A percentile compares a stretch with the other conserved stretches of the same genome.
Conservation (phyloP, 2,329 filamentous ascomycete genomes). For the Pseudogymnoascus sp. region DNA sequence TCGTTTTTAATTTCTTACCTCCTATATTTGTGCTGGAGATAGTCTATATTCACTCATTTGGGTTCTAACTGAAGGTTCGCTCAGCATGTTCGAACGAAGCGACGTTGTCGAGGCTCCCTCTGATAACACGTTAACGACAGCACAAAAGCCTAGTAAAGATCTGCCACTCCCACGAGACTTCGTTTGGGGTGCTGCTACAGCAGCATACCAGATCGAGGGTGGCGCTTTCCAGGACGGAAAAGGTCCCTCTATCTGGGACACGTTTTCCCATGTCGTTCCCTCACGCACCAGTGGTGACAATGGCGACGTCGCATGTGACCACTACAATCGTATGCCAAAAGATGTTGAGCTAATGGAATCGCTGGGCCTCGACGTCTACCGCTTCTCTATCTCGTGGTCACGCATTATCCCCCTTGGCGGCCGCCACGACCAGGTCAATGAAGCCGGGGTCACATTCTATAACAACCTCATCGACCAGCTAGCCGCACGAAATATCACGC, state of each 20-base stretch:
- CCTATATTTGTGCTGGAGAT: neutral
- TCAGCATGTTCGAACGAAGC: neutral
- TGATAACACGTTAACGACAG: neutral
- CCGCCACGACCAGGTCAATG: too few species aligned
- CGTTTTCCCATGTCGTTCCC: conserved; percentile 26
- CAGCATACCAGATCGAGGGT: conserved; percentile 39
- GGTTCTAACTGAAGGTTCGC: neutral
- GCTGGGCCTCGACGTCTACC: conserved; percentile 29
- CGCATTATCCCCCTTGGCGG: too few species aligned
- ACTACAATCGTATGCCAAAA: conserved; percentile 46
- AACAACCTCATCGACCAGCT: conserved; percentile 40
- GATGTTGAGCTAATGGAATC: conserved; percentile 36
- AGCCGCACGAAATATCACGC: conserved; percentile 37
- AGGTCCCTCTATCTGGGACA: conserved; percentile 33
- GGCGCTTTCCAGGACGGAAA: conserved; percentile 35
- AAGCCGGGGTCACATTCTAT: conserved; percentile 32
- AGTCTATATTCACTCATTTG: neutral
- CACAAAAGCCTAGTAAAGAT: neutral
- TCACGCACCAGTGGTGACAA: conserved; percentile 26
- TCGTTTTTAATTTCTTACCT: neutral
- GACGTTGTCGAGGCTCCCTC: neutral
- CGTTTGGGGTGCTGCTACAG: conserved; percentile 36
- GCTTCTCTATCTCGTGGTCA: too few species aligned
- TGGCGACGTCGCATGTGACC: conserved; percentile 43
- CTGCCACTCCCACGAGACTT: conserved; percentile 31